These are phyloP conservation scores for Porogramme epimiltina DNA, from an alignment of 1,284 basidiomycete species.

Conservation along the genomic window DNA sequence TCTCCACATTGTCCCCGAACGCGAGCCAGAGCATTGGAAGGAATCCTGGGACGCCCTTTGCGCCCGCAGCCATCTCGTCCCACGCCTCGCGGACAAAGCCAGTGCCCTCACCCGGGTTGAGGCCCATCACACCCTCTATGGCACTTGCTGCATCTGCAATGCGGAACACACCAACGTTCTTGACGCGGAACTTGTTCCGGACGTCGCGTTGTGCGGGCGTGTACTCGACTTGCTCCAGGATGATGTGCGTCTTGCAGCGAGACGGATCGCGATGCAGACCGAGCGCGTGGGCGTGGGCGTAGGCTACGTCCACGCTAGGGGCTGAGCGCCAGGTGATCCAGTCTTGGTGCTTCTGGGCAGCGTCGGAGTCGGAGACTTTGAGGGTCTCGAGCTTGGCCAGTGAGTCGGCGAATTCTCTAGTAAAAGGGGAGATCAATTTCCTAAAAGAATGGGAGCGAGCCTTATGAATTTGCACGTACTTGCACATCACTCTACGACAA, in stretches of 20 bases:
- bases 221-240: slow-evolving; percentile 23
- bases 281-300: slow-evolving; percentile 20
- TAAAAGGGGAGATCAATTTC: background rate
- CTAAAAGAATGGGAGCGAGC: background rate
- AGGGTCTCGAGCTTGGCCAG: background rate
- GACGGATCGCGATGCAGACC: slow-evolving; percentile 25
- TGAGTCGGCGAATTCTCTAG: background rate
- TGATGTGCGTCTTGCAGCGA: slow-evolving; percentile 27
- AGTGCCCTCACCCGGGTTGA: background rate
- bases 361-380: slow-evolving; percentile 1
- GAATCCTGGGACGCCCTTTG: no score
- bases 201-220: slow-evolving; percentile 20
- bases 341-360: slow-evolving; percentile 5
- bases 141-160: slow-evolving; percentile 11
- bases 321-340: slow-evolving; percentile 10
- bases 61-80: no score
- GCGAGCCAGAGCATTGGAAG: background rate
- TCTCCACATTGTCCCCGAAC: background rate
- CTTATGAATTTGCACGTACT: background rate
- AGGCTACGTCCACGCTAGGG: background rate
- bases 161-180: slow-evolving; percentile 19
- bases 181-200: slow-evolving; percentile 21
- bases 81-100: background rate
- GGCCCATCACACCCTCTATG: background rate
- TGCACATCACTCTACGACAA: background rate